Evolutionary conservation across 768 basidiomycete genomes (phyloP), one percentile per base, ranked within the genome.

Genomic region (Termitomyces sp.): DNA sequence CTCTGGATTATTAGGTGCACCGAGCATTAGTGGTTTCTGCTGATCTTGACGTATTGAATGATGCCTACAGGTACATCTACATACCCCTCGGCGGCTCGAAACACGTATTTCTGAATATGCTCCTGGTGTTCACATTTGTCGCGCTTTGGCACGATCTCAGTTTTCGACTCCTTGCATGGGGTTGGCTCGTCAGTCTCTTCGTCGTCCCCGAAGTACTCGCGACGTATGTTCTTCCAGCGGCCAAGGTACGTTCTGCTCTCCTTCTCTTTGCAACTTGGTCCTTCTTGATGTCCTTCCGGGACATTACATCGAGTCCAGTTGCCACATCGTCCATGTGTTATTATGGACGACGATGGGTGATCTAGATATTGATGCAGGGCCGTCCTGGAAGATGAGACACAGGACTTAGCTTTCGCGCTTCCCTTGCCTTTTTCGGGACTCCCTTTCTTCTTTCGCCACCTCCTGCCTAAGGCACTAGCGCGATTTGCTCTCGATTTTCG

Each of bases 131-230:
- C 76, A 89, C 96, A 0, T 98, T 99, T 64, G 95, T 98, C 23
- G 96, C 97, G 0, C 73, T 99, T 19, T 99, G 96, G 96, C 97
- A 99, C 63, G 97, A 98, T 66, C 77, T 98, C 1, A 89, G 90
- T 0, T 86, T 96, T 69, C 78, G 79, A 26, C 79, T 98, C 5
- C 77, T 99, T 1, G 86, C 92, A 1, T 99, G 95, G 95, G 96
- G 97, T 2, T 98, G 97, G 97, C 85, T 97, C 10, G 79, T 96
- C 57, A 90, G 85, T 65, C 59, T 96, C 47, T 97, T 99, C 70
- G 86, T 99, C 59, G 58, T 94, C 6, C 96, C 95, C 0, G 96
- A 98, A 71, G 64, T 97, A 10, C 56, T 80, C 0, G 90, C 85
- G 1, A 70, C 75, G 10, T 79, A 73, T 60, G 19, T 88, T 1